Evolutionary conservation across 192 early-diverging fungal species (phyloP).

Genomic region (Coemansia sp.): DNA sequence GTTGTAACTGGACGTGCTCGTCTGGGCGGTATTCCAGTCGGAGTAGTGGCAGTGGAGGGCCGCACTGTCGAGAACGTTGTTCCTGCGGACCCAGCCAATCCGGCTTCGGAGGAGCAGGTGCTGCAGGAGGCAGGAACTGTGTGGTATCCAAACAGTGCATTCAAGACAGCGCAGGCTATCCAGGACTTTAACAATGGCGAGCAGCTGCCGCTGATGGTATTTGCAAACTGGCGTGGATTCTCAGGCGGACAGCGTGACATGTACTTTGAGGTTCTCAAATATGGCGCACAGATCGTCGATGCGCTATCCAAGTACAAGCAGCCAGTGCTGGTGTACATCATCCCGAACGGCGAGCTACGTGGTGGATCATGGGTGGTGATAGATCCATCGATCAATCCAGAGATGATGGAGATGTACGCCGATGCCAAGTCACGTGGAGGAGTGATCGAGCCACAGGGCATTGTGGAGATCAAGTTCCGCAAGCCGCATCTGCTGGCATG

Average conservation of each 20-base stretch:
- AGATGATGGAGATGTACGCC: conserved; percentile 99
- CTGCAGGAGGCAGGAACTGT: conserved; percentile 92
- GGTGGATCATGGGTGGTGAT: conserved; percentile 99
- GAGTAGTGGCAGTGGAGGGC: conserved; percentile 95
- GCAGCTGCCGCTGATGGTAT: conserved; percentile 95
- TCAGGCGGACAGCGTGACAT: conserved; percentile 98
- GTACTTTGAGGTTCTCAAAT: conserved; percentile 98
- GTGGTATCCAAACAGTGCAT: conserved; percentile 99
- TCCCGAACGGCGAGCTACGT: conserved; percentile 92
- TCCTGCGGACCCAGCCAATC: conserved; percentile 92
- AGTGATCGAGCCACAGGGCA: conserved; percentile 95
- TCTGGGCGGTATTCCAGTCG: conserved; percentile 95
- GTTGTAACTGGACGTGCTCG: conserved; percentile 94
- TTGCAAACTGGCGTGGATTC: conserved; percentile 99
- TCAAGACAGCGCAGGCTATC: conserved; percentile 99
- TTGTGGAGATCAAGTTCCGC: conserved; percentile 98
- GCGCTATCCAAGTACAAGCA: conserved; percentile 94
- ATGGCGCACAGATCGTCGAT: conserved; percentile 96
- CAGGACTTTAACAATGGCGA: conserved; percentile 99
- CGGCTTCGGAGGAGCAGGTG: conserved; percentile 84
- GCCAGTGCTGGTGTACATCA: conserved; percentile 95
- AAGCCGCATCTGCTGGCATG: conserved; percentile 87
- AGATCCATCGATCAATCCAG: conserved; percentile 93
- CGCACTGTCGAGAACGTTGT: conserved; percentile 88
- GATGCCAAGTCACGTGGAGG: conserved; percentile 88